These are phyloP conservation scores for Lentinula guzmanii DNA, from an alignment of 768 basidiomycete genomes.

Conservation along the genomic window DNA sequence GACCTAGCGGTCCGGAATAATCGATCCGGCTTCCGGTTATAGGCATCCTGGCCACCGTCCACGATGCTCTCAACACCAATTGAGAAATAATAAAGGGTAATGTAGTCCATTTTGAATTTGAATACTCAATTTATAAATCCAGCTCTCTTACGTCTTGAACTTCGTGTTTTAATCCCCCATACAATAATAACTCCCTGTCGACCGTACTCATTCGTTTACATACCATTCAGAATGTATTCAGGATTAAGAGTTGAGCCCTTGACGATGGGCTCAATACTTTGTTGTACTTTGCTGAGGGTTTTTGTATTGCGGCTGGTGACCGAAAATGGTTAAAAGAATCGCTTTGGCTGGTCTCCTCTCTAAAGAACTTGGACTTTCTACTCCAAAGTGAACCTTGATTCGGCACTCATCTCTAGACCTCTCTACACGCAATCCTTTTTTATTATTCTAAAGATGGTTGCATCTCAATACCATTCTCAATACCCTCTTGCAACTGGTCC, in stretches of 20 bases:
- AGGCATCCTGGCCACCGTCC: not conserved
- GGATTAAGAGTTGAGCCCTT: not conserved
- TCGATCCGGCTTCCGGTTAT: not conserved
- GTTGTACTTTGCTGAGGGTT: not conserved
- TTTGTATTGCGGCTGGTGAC: not conserved
- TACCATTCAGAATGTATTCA: not conserved
- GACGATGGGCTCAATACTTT: not conserved
- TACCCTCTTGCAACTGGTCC: not conserved
- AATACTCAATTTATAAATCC: not conserved
- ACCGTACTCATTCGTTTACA: not conserved
- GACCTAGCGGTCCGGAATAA: not conserved
- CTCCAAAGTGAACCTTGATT: too few relatives aligned
- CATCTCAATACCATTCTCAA: not conserved
- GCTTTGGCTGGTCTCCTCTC: not conserved
- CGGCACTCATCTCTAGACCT: not conserved
- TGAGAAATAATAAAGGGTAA: not conserved
- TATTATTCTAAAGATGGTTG: not conserved
- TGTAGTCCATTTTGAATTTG: not conserved
- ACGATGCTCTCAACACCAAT: slow-evolving; percentile 3
- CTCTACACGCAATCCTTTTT: not conserved
- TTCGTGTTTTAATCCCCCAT: not conserved
- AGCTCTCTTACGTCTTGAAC: not conserved
- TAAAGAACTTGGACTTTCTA: not conserved
- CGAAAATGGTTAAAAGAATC: not conserved
- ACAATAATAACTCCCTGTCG: not conserved